These are phyloP conservation scores for Candida pini DNA, from an alignment of 805 yeast genomes.

Conservation along the genomic window DNA sequence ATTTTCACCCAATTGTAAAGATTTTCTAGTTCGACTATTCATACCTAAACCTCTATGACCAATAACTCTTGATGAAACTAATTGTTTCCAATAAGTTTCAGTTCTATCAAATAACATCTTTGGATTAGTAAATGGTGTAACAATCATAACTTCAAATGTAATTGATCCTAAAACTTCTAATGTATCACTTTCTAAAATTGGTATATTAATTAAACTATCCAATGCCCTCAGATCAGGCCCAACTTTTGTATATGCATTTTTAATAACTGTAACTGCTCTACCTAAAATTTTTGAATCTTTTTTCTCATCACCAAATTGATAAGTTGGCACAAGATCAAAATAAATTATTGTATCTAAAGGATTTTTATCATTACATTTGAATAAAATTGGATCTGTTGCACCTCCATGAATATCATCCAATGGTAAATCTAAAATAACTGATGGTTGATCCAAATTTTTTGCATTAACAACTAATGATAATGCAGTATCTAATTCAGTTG, in stretches of 20 bases:
- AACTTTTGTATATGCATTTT: slow-evolving; percentile 56
- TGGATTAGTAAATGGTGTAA: slow-evolving; percentile 68
- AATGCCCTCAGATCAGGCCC: slow-evolving; percentile 65
- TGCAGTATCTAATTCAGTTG: slow-evolving; percentile 87
- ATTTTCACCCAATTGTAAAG: slow-evolving; percentile 91
- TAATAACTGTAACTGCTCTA: slow-evolving; percentile 73
- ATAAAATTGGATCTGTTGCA: slow-evolving; percentile 70
- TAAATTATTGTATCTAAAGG: slow-evolving; percentile 53
- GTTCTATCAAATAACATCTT: slow-evolving; percentile 59
- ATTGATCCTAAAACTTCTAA: slow-evolving; percentile 74
- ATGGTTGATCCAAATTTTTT: slow-evolving; percentile 42
- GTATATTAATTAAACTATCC: slow-evolving; percentile 59
- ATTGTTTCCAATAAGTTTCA: slow-evolving; percentile 86
- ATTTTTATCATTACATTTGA: slow-evolving; percentile 48
- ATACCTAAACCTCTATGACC: slow-evolving; percentile 96
- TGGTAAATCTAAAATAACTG: slow-evolving; percentile 68
- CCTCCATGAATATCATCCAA: slow-evolving; percentile 68
- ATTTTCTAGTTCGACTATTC: slow-evolving; percentile 62
- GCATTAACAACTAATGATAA: slow-evolving; percentile 64
- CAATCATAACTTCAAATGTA: slow-evolving; percentile 67
- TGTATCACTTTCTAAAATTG: slow-evolving; percentile 67
- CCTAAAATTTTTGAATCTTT: slow-evolving; percentile 52
- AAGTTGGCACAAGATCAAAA: slow-evolving; percentile 89
- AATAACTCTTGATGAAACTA: slow-evolving; percentile 83
- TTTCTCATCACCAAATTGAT: slow-evolving; percentile 35